These are phyloP conservation scores for Acorus calamus DNA, from an alignment of 106 monocot genomes.

Conservation along the genomic window DNA sequence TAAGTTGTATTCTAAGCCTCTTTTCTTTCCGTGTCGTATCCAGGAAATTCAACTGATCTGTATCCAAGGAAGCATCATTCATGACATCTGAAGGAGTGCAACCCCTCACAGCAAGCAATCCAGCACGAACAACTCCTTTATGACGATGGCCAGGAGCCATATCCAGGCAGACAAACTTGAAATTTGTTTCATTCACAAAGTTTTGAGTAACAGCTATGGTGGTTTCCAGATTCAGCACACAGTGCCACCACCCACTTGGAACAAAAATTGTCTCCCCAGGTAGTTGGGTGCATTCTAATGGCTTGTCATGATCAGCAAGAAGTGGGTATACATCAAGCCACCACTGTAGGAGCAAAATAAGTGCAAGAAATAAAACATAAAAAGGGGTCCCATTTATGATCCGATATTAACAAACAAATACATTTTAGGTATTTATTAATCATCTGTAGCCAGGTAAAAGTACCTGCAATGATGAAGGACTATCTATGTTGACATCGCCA, in stretches of 20 bases:
- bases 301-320: conserved; percentile 80
- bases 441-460: background rate
- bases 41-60: conserved; percentile 23
- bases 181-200: conserved; percentile 79
- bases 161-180: conserved; percentile 81
- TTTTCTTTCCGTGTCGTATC: conserved; percentile 50
- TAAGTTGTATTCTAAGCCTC: conserved; percentile 27
- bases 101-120: conserved; percentile 65
- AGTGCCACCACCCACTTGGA: conserved; percentile 99
- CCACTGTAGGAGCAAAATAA: conserved; percentile 40
- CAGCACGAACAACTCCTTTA: conserved; percentile 93
- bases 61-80: conserved; percentile 2
- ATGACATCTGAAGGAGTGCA: conserved; percentile 10
- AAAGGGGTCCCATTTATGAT: background rate
- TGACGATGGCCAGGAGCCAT: conserved; percentile 86
- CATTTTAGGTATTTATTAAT: conserved; percentile 1
- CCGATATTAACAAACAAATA: background rate
- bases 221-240: conserved; percentile 88
- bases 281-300: too few species aligned
- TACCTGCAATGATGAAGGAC: conserved; percentile 95
- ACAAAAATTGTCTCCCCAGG: conserved; percentile 98
- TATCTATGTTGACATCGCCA: conserved; percentile 89
- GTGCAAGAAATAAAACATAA: conserved; percentile 8
- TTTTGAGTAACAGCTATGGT: conserved; percentile 95
- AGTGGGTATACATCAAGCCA: conserved; percentile 97